Conservation (phyloP, 257 asterid genomes). For the Solanum chiquidenum region DNA sequence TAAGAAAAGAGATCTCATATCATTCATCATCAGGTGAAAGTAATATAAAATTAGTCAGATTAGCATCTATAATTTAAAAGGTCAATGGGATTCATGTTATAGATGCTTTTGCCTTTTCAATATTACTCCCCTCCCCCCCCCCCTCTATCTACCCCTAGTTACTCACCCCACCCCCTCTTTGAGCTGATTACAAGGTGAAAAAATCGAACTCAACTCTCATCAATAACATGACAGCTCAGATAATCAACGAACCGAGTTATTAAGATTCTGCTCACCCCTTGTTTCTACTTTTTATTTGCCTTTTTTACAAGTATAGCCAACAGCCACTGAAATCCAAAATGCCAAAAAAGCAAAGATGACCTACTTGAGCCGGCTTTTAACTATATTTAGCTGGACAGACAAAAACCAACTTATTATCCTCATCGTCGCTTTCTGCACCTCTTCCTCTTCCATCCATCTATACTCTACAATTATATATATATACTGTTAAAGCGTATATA, state of each 20-base stretch:
- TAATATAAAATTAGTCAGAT: conserved; percentile 13
- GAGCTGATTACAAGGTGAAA: too few species aligned
- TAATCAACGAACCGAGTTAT: background rate
- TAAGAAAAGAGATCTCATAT: background rate
- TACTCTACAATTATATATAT: background rate
- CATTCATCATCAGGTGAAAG: conserved; percentile 31
- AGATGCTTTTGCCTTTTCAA: conserved; percentile 28
- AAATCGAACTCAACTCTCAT: background rate
- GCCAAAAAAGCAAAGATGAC: conserved; percentile 67
- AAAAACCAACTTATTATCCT: conserved; percentile 74
- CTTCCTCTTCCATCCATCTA: background rate
- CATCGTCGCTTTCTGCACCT: conserved; percentile 51
- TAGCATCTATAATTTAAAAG: conserved; percentile 21
- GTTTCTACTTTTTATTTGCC: background rate
- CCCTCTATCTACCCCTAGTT: background rate
- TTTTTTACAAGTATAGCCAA: conserved; percentile 10
- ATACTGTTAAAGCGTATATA: background rate
- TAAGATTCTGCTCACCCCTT: background rate
- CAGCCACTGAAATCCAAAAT: conserved; percentile 43
- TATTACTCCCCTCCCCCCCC: background rate
- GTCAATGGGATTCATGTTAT: conserved; percentile 36
- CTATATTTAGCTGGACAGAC: conserved; percentile 90
- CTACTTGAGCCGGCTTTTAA: conserved; percentile 88
- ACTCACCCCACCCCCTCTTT: background rate
- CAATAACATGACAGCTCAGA: background rate